Conservation (phyloP, 345 rosid species). For the Geranium rotundifolium region DNA sequence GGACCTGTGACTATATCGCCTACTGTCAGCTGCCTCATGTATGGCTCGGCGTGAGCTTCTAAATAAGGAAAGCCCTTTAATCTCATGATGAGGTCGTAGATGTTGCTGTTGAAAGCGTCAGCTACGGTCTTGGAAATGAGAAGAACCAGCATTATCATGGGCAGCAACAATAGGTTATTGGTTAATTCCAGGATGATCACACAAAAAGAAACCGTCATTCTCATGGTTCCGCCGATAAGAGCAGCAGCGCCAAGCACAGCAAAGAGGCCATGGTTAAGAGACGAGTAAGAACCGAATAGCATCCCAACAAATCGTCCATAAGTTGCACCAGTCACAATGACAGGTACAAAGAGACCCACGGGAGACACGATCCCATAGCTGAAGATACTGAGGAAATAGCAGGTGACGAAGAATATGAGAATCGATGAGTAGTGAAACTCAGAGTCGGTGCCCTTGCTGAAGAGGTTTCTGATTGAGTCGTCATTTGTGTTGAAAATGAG, state of each 20-base stretch:
- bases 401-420: conserved; percentile 58
- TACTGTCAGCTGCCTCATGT: conserved; percentile 84
- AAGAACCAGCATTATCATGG: conserved; percentile 92
- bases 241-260: conserved; percentile 95
- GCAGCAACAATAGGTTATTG: conserved; percentile 70
- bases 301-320: conserved; percentile 81
- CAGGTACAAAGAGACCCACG: conserved; percentile 84
- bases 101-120: conserved; percentile 70
- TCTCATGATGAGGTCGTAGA: conserved; percentile 81
- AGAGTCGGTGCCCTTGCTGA: conserved; percentile 66
- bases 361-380: conserved; percentile 89
- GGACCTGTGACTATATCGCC: conserved; percentile 76
- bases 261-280: conserved; percentile 71
- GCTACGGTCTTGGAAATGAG: conserved; percentile 87
- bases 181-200: conserved; percentile 81
- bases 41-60: conserved; percentile 71
- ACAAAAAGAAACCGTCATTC: conserved; percentile 86
- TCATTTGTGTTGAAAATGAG: conserved; percentile 90
- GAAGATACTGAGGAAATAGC: conserved; percentile 61
- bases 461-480: conserved; percentile 81
- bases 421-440: conserved; percentile 66
- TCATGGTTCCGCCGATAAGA: conserved; percentile 88
- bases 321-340: conserved; percentile 79
- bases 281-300: conserved; percentile 44
- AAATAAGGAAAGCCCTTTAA: conserved; percentile 86